Percentiles rank a stretch among this genome's conserved stretches.
phyloP scores from a whole-genome alignment of 176 grass and related monocot genomes.

The Zoysia pacifica region DNA sequence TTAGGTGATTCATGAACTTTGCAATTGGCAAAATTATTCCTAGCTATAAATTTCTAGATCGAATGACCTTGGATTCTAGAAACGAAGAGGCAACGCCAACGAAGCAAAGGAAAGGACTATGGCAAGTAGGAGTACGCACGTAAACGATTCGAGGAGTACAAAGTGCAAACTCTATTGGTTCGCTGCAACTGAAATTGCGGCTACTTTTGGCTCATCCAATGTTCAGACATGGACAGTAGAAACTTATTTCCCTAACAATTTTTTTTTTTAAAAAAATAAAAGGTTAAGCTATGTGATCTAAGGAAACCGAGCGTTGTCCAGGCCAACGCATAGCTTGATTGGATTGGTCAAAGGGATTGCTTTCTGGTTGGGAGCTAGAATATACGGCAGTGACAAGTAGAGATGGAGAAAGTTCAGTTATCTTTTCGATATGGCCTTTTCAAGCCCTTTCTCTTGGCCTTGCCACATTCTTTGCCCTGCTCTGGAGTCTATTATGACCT shows the following conservation, averaged over 20 bases:
- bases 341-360: constrained; percentile 54
- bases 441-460: constrained; percentile 26
- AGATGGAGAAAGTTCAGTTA: constrained; percentile 51
- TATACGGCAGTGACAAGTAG: constrained; percentile 22
- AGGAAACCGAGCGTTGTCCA: constrained; percentile 7
- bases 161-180: constrained; percentile 35
- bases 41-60: constrained; percentile 1
- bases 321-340: constrained; percentile 28
- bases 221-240: constrained; percentile 38
- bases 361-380: constrained; percentile 39
- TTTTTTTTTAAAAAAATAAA: constrained; percentile 20
- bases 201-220: constrained; percentile 28
- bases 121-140: constrained; percentile 5
- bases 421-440: constrained; percentile 42
- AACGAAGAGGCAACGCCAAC: constrained; percentile 31
- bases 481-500: constrained; percentile 11
- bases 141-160: constrained; percentile 30
- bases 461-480: constrained; percentile 49
- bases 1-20: neutral
- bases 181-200: constrained; percentile 38
- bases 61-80: constrained; percentile 26
- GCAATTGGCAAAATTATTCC: neutral
- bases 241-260: neutral
- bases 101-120: constrained; percentile 46
- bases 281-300: constrained; percentile 16